Evolutionary conservation across 306 rosid genomes (phyloP).

Genomic region (Inga laurina): DNA sequence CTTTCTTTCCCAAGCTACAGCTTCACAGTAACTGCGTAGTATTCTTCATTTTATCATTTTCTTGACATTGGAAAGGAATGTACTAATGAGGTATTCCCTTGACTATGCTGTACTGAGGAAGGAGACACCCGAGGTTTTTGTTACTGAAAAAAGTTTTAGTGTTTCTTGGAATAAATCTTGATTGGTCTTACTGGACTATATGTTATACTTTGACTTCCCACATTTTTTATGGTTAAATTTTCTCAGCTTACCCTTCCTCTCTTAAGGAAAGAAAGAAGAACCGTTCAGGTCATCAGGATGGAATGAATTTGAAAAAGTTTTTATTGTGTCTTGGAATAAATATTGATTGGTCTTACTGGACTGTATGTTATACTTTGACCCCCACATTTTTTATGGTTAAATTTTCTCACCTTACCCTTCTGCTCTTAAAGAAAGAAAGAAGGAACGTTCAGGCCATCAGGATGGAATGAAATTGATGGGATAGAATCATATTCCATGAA

Average conservation of each 20-base stretch:
- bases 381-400: neutral
- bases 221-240: neutral
- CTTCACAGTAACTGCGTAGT: neutral
- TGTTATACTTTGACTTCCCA: neutral
- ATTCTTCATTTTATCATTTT: neutral
- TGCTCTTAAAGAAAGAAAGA: neutral
- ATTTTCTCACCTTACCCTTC: slow-evolving; percentile 5
- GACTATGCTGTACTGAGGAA: neutral
- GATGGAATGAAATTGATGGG: neutral
- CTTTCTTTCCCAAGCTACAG: neutral
- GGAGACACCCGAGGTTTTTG: neutral
- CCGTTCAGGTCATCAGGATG: neutral
- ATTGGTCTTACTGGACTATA: neutral
- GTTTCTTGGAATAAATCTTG: slow-evolving; percentile 5
- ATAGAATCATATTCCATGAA: neutral
- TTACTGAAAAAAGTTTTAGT: neutral
- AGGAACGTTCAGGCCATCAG: neutral
- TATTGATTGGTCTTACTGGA: neutral
- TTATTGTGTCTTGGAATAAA: neutral
- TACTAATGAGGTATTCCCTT: neutral
- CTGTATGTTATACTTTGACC: neutral
- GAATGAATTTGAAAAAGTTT: neutral
- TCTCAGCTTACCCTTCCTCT: slow-evolving; percentile 6
- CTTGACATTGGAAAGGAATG: slow-evolving; percentile 3
- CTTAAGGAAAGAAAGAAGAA: neutral